These are phyloP conservation scores for Coemansia sp. DNA, from an alignment of 192 early-diverging fungal genomes.

Conservation along the genomic window DNA sequence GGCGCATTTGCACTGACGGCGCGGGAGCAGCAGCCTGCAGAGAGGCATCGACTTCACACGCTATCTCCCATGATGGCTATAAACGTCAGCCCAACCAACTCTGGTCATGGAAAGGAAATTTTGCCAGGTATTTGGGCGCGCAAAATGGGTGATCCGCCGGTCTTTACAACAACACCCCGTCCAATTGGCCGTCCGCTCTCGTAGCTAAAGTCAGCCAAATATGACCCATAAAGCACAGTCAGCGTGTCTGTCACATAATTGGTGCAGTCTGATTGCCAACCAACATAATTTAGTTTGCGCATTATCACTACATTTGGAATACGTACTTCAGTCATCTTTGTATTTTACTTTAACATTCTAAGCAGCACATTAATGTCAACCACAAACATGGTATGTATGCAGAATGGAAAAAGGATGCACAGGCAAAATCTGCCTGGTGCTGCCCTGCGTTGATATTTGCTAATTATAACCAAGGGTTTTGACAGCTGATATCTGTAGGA, in stretches of 20 bases:
- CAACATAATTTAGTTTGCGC: not conserved
- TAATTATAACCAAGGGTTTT: no score
- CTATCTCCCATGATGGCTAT: constrained; percentile 12
- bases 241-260: not conserved
- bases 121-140: constrained; percentile 19
- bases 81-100: not conserved
- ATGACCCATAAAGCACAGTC: not conserved
- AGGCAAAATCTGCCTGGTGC: no score
- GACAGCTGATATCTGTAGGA: constrained; percentile 15
- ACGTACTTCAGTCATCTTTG: not conserved
- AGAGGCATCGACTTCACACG: constrained; percentile 26
- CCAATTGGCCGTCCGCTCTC: constrained; percentile 18
- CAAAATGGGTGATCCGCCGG: constrained; percentile 40
- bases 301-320: not conserved
- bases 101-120: not conserved
- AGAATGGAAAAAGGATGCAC: not conserved
- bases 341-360: not conserved
- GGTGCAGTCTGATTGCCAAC: not conserved
- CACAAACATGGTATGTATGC: constrained; percentile 3
- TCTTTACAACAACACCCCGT: constrained; percentile 19
- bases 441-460: no score
- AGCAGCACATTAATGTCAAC: not conserved
- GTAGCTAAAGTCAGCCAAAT: not conserved
- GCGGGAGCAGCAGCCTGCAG: constrained; percentile 16
- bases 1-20: not conserved